These are phyloP conservation scores for Xylaria sp. DNA, from an alignment of 2,329 filamentous ascomycete genomes.

Conservation along the genomic window DNA sequence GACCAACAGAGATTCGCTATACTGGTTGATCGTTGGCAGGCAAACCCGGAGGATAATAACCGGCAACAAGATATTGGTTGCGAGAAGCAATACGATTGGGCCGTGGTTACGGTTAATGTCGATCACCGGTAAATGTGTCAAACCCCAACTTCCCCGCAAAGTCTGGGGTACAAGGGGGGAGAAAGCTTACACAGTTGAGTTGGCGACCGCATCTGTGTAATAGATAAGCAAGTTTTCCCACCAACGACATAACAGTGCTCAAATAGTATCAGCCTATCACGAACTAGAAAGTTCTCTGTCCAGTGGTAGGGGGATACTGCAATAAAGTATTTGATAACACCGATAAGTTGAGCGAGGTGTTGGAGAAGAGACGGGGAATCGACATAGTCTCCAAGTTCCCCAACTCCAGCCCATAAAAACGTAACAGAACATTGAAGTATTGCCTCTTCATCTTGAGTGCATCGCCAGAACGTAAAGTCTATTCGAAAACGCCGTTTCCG, in stretches of 20 bases:
- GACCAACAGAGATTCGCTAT: too few species aligned
- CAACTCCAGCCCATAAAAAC: slow-evolving; percentile 8
- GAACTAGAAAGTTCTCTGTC: slow-evolving; percentile 8
- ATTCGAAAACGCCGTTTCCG: neutral
- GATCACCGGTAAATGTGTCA: slow-evolving; percentile 24
- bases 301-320: neutral
- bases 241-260: slow-evolving; percentile 15
- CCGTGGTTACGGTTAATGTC: slow-evolving; percentile 23
- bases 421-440: neutral
- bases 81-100: neutral
- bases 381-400: slow-evolving; percentile 31
- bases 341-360: neutral
- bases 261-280: slow-evolving; percentile 6
- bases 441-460: neutral
- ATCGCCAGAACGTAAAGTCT: neutral
- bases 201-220: neutral
- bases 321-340: neutral
- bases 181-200: slow-evolving; percentile 6
- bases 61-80: neutral
- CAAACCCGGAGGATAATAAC: slow-evolving; percentile 1
- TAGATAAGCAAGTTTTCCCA: slow-evolving; percentile 21
- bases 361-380: slow-evolving; percentile 16
- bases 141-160: slow-evolving; percentile 29
- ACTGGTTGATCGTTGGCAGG: neutral
- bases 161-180: slow-evolving; percentile 20